Evolutionary conservation across 2,329 filamentous ascomycete species (phyloP), one percentile per base, ranked within the genome.

Genomic region (Huntiella bhutanensis): DNA sequence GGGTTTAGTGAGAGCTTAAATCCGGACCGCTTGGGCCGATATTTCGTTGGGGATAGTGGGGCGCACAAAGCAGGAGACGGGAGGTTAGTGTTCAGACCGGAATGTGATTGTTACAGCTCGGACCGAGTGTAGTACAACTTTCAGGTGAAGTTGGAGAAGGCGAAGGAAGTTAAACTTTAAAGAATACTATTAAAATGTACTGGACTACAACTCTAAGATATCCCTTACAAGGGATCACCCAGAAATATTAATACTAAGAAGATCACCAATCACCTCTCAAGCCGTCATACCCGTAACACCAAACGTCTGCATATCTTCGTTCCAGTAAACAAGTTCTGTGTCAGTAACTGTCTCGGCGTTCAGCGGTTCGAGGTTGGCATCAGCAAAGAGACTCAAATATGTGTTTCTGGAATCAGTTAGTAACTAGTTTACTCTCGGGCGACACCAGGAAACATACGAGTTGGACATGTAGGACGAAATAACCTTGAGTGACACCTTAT

Each of bases 391-490:
- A 17, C 10, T 49, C 33, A 36, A n/a, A 22, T 33, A 33, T 12
- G 16, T 33, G 32, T 33, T 33, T n/a, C 43, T 49, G 11, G 5
- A 44, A n/a, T 46, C 35, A 33, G 35, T 39, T 8, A 32, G 35
- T 46, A 5, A 11, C 12, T 17, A 10, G 19, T 22, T 8, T n/a
- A 6, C 39, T 41, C 12, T 46, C 17, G 16, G 41, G 13, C 5
- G 16, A 17, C 12, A 32, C 10, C 22, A 17, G 11, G 17, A 11
- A 37, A 33, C 43, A 16, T 40, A 49, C 48, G 7, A 7, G 16
- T 40, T 10, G 6, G 34, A 22, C 15, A 33, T 28, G 28, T 34
- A 49, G 8, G 48, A 40, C 4, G 48, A 49, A 13, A 46, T 36
- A 5, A 49, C 16, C 13, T 40, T 43, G 33, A 49, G 34, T 4